Base-by-base conservation (phyloP, 2,329 filamentous ascomycete genomes). In the Monosporascus sp. region DNA sequence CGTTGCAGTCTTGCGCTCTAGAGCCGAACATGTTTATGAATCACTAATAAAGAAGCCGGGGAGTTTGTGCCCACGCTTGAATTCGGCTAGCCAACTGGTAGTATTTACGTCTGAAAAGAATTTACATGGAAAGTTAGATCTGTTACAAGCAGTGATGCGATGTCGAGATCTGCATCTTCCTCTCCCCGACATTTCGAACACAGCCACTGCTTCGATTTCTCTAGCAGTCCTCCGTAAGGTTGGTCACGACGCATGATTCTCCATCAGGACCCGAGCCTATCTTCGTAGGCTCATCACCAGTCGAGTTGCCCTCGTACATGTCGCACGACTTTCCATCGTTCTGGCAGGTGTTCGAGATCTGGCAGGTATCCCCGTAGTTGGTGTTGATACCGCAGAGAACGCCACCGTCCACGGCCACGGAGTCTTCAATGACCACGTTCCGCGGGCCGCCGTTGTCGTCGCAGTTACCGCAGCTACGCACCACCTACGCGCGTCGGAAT, bases 381-480 rank as follows among this genome's bases (percentile, higher is more conserved):
- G 69, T 69, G 69, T 79, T 79, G 65, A 79, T 78, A 47, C 76
- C 75, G 56, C 70, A 73, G 35, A 76, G 68, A 17, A 69, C 66
- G 49, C 68, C 62, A 54, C 76, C 76, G 52, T 69, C 65, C 47
- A 66, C 63, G 55, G 71, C 71, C 44, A 68, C 69, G 54, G 75
- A 66, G 60, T 72, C 72, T 61, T 74, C 66, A 52, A 79, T 68
- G 53, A 75, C 66, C 51, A 77, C 69, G 57, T 71, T 67, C 53
- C 76, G 71, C n/a, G 68, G 60, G 37, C 69, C 65, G 52, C 70
- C 69, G 50, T 70, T 69, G 39, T 55, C 66, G 11, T 64, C 67
- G 67, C 76, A 79, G 67, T 78, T 79, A 31, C 77, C 77, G 60
- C 76, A 81, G 54, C 68, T 73, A 51, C 77, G 74, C 53, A 74